These are phyloP conservation scores for Rhodamnia rubescens DNA, from an alignment of 345 rosid genomes.

Conservation along the genomic window DNA sequence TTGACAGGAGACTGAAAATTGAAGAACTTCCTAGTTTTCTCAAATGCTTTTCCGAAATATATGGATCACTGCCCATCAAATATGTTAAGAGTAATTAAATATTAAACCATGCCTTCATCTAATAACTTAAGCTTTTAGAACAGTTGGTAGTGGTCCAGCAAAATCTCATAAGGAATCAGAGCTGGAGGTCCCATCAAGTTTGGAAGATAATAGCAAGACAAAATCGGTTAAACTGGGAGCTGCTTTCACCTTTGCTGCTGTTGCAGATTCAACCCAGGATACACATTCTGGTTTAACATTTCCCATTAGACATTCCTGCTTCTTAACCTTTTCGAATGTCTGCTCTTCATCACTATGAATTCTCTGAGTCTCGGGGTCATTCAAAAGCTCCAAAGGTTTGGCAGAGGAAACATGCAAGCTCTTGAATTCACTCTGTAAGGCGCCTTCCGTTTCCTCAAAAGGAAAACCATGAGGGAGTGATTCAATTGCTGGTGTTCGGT, in stretches of 20 bases:
- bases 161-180: too few relatives aligned
- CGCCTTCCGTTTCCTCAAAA: background rate
- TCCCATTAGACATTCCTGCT: background rate
- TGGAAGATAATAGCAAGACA: background rate
- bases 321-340: background rate
- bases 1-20: background rate
- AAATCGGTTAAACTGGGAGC: background rate
- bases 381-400: background rate
- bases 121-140: too few relatives aligned
- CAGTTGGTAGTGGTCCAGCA: too few relatives aligned
- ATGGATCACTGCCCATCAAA: background rate
- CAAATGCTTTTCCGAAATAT: background rate
- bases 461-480: fast-evolving
- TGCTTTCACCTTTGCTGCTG: background rate
- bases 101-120: too few relatives aligned
- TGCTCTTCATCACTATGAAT: background rate
- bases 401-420: background rate
- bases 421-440: background rate
- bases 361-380: background rate
- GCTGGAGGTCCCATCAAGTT: too few relatives aligned
- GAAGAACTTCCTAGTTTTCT: background rate
- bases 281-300: background rate
- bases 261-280: background rate
- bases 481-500: background rate
- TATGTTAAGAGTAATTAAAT: too few relatives aligned